These are phyloP conservation scores for Tilletiaria anomala DNA, from an alignment of 1,284 basidiomycete genomes.

Conservation along the genomic window DNA sequence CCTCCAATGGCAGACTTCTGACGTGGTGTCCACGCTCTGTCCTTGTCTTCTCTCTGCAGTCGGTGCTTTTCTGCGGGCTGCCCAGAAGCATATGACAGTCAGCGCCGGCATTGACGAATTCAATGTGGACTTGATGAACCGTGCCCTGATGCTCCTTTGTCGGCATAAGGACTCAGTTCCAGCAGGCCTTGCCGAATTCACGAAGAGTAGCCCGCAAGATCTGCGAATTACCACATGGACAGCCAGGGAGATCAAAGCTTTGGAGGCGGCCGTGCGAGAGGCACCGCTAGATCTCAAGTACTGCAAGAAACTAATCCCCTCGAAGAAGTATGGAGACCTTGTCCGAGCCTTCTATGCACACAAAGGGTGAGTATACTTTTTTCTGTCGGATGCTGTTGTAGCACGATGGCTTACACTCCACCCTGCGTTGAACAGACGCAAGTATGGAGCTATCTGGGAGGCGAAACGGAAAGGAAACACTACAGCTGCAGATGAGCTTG, in stretches of 20 bases:
- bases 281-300: constrained; percentile 64
- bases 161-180: no score
- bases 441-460: not conserved
- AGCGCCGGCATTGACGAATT: no score
- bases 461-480: not conserved
- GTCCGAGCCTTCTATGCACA: constrained; percentile 70
- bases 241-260: constrained; percentile 54
- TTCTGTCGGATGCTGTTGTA: no score
- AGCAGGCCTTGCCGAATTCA: no score
- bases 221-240: constrained; percentile 45
- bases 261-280: constrained; percentile 57
- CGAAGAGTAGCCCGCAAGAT: constrained; percentile 55
- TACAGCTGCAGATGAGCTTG: not conserved
- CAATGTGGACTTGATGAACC: no score
- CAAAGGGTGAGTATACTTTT: constrained; percentile 60
- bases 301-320: constrained; percentile 58
- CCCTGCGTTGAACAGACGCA: no score
- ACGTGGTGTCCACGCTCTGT: not conserved
- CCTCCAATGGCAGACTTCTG: not conserved
- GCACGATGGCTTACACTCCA: no score
- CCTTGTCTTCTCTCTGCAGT: not conserved
- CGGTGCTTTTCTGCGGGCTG: constrained; percentile 42
- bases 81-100: no score
- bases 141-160: no score
- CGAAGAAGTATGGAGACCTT: constrained; percentile 57